These are phyloP conservation scores for Heterobasidion irregulare DNA, from an alignment of 1,284 basidiomycete species.

Conservation along the genomic window DNA sequence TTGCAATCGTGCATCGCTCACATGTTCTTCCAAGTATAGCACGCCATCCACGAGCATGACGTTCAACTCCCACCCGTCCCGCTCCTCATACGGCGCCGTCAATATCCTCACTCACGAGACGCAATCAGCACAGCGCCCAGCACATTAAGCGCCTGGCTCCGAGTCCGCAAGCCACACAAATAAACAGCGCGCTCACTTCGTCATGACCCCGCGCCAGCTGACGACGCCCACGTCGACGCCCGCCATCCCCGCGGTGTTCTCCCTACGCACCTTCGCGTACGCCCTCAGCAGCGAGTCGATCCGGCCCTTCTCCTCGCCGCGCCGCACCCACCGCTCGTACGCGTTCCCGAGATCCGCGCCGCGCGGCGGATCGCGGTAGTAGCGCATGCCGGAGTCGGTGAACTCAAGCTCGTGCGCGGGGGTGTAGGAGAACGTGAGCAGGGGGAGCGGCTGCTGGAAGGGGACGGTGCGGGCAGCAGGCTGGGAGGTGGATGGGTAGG, in stretches of 20 bases:
- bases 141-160: background rate
- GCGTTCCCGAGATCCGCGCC: constrained; percentile 56
- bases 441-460: constrained; percentile 35
- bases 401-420: constrained; percentile 45
- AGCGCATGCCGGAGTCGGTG: constrained; percentile 58
- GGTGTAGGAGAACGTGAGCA: constrained; percentile 43
- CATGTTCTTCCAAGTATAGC: constrained; percentile 81
- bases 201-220: constrained; percentile 88
- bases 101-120: constrained; percentile 52
- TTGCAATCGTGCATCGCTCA: constrained; percentile 42
- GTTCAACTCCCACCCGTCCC: constrained; percentile 80
- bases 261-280: constrained; percentile 29
- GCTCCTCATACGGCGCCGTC: constrained; percentile 74
- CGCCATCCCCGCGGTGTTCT: constrained; percentile 22
- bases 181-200: constrained; percentile 55
- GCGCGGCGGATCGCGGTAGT: constrained; percentile 56
- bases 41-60: constrained; percentile 73
- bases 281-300: constrained; percentile 61
- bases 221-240: constrained; percentile 49
- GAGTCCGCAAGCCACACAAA: constrained; percentile 5
- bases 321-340: constrained; percentile 61
- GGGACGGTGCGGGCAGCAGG: constrained; percentile 15
- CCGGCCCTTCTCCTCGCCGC: constrained; percentile 55
- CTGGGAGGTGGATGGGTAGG: constrained; percentile 18
- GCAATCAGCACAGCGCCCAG: constrained; percentile 13